Evolutionary conservation across 345 rosid species (phyloP).

Genomic region (Eucalyptus albens): DNA sequence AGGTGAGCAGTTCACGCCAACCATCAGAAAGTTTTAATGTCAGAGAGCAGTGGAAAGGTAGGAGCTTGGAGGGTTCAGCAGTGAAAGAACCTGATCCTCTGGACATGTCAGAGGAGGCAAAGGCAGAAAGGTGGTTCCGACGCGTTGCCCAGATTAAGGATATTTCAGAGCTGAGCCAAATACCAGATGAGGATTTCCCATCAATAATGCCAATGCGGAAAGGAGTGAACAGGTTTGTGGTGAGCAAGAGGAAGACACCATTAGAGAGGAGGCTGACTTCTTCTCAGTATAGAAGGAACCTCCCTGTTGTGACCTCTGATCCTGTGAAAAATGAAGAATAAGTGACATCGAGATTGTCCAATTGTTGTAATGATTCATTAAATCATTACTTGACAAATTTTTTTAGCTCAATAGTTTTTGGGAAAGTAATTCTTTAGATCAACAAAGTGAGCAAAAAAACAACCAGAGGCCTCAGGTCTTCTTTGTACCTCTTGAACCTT

Average conservation of each 20-base stretch:
- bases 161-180: slow-evolving; percentile 94
- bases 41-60: slow-evolving; percentile 35
- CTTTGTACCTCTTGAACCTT: not conserved
- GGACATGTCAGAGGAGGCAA: slow-evolving; percentile 99
- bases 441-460: not conserved
- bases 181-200: slow-evolving; percentile 96
- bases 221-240: slow-evolving; percentile 93
- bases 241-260: slow-evolving; percentile 94
- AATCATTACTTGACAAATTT: not conserved
- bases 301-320: slow-evolving; percentile 37
- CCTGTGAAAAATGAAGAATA: slow-evolving; percentile 20
- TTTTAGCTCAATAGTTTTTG: not conserved
- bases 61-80: slow-evolving; percentile 87
- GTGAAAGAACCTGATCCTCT: slow-evolving; percentile 75
- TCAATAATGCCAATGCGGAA: slow-evolving; percentile 99
- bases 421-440: not conserved
- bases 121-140: slow-evolving; percentile 94
- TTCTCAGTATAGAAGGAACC: slow-evolving; percentile 58
- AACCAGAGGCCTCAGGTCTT: not conserved
- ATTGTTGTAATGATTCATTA: not conserved
- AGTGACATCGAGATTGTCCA: not conserved
- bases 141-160: slow-evolving; percentile 88
- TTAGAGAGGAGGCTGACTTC: slow-evolving; percentile 84
- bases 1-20: not conserved
- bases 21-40: slow-evolving; percentile 8